Percentiles rank a stretch among this genome's conserved stretches.
Evolutionary conservation across 1,284 basidiomycete species (phyloP).

Genomic region (Kwoniella shivajii): DNA sequence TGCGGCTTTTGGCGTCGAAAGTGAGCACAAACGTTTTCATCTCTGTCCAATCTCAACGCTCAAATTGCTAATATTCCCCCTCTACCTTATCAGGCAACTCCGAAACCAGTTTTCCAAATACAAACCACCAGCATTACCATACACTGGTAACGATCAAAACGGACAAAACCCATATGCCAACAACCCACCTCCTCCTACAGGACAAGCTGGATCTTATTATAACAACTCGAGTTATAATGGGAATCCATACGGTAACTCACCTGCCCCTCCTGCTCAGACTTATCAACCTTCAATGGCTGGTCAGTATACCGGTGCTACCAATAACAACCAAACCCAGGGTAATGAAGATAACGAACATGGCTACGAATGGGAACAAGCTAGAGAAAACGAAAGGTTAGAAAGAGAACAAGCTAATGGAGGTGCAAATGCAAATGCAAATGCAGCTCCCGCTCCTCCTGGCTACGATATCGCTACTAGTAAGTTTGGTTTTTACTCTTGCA

Average conservation of each 20-base stretch:
- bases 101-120: constrained; percentile 34
- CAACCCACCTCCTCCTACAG: constrained; percentile 38
- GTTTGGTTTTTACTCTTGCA: constrained; percentile 2
- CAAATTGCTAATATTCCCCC: neutral
- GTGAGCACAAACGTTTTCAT: constrained; percentile 31
- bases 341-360: constrained; percentile 40
- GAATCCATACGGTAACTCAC: constrained; percentile 23
- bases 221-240: constrained; percentile 20
- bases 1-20: constrained; percentile 40
- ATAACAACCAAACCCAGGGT: neutral
- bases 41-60: too few species aligned
- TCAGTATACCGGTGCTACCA: constrained; percentile 28
- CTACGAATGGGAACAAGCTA: constrained; percentile 52
- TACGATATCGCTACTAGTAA: constrained; percentile 43
- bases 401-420: constrained; percentile 26
- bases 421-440: neutral
- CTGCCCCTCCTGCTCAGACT: constrained; percentile 30
- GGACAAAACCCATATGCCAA: constrained; percentile 33
- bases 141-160: constrained; percentile 21
- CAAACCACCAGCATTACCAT: constrained; percentile 39
- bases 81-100: constrained; percentile 21
- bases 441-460: constrained; percentile 33
- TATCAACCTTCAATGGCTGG: constrained; percentile 47
- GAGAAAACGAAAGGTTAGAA: constrained; percentile 41
- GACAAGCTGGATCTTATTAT: constrained; percentile 5